A percentile compares a stretch with the other conserved stretches of the same genome.
Conservation (phyloP, 768 basidiomycete species). For the Porphyrellus cyaneotinctus region DNA sequence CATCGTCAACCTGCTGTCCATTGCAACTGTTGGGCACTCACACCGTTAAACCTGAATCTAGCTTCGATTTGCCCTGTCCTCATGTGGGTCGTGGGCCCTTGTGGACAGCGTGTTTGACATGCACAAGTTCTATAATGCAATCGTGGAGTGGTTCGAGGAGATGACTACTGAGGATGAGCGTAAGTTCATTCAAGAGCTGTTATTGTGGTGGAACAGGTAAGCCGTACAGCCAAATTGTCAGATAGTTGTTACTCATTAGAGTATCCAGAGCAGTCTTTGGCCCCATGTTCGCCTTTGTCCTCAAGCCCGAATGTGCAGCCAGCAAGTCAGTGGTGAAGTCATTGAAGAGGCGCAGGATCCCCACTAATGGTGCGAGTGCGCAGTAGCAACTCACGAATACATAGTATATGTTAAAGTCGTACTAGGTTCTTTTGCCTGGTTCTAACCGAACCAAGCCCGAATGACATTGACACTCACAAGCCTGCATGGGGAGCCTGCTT, state of each 20-base stretch:
- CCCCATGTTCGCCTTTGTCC: neutral
- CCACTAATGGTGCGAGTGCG: too few relatives aligned
- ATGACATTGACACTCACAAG: too few relatives aligned
- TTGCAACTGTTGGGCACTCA: neutral
- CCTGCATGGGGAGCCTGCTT: too few relatives aligned
- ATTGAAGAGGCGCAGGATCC: neutral
- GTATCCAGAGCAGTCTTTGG: neutral
- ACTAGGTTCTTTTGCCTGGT: too few relatives aligned
- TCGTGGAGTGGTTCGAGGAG: slow-evolving; percentile 4
- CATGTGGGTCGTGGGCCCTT: neutral
- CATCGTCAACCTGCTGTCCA: too few relatives aligned
- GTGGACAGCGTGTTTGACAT: neutral
- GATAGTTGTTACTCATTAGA: neutral
- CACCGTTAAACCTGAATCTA: neutral
- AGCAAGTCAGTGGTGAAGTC: neutral
- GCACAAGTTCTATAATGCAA: neutral
- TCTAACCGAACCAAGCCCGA: too few relatives aligned
- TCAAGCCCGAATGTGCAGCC: neutral
- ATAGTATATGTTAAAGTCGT: too few relatives aligned
- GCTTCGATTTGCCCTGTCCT: slow-evolving; percentile 3
- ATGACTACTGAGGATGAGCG: neutral
- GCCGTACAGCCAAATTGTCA: neutral
- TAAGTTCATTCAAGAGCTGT: neutral
- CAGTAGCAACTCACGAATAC: too few relatives aligned
- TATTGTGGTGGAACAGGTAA: neutral